These are phyloP conservation scores for Vigna mungo DNA, from an alignment of 306 rosid genomes.

Conservation along the genomic window DNA sequence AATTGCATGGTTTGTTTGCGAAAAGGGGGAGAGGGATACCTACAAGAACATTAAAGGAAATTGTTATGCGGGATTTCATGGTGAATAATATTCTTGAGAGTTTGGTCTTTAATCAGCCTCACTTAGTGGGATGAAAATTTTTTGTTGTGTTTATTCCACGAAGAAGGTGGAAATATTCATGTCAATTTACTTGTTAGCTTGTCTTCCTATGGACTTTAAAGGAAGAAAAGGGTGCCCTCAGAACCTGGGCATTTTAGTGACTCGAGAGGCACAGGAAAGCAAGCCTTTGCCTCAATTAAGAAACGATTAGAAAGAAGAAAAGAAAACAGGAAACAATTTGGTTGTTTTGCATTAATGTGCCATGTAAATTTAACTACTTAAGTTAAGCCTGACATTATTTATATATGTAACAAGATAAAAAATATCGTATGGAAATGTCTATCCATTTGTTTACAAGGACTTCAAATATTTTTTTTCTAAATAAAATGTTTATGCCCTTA, in stretches of 20 bases:
- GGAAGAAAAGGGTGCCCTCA: neutral
- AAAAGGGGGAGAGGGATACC: neutral
- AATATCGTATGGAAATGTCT: conserved; percentile 1
- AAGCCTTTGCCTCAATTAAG: neutral
- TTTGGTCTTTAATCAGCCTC: neutral
- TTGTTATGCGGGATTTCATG: neutral
- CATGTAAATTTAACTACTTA: neutral
- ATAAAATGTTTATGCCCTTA: neutral
- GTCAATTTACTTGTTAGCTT: conserved; percentile 30
- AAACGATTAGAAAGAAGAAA: conserved; percentile 15
- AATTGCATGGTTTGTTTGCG: neutral
- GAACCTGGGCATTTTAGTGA: neutral
- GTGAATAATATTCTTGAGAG: neutral
- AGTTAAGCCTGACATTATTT: conserved; percentile 1
- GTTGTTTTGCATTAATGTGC: neutral
- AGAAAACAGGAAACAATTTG: neutral
- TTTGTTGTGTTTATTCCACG: conserved; percentile 1
- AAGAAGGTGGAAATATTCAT: conserved; percentile 8
- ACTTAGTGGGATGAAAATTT: neutral
- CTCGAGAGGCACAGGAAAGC: neutral
- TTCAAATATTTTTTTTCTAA: neutral
- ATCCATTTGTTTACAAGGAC: conserved; percentile 19
- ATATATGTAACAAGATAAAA: neutral
- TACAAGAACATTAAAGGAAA: neutral
- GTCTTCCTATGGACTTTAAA: neutral